Evolutionary conservation across 768 basidiomycete species (phyloP), one percentile per base, ranked within the genome.

Genomic region (Hygrocybe punicea): DNA sequence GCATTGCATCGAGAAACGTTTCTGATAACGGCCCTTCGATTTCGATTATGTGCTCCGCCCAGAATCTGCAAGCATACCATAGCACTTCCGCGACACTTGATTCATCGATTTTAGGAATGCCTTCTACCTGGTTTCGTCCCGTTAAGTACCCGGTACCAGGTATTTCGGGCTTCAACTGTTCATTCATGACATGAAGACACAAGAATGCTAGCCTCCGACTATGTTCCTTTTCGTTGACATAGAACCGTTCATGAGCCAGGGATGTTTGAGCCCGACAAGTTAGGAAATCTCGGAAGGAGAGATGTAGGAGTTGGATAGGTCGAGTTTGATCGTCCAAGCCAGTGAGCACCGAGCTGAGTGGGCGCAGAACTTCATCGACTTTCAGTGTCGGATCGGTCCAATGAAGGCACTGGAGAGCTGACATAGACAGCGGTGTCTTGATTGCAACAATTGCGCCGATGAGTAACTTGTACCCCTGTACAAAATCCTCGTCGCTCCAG

Each of bases 351-450:
- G 53, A 55, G 39, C 53, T 36, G 9, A 55, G 53, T 25, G 53
- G 39, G 9, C 40, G 44, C 5, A 55, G 34, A 47, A 45, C 29
- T 33, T 24, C 44, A 11, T 33, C 24, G 6, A 47, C 19, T 17
- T 11, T 23, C 10, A 37, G 16, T 3, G 10, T 16, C 9, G 21
- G 19, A 39, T 37, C 11, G 36, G 3, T 4, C 4, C 51, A 17
- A 25, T 34, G 53, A 14, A 55, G 42, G 17, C 16, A 14, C 24
- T 55, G 23, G 21, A 55, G 39, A 25, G 44, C 53, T 10, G 53
- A 23, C 11, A 46, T 21, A 5, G 46, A 37, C 14, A 59, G 46
- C n/a, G 57, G 57, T 14, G 45, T 58, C 34, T 58, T 58, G 42
- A 49, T 37, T 7, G 53, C 42, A 23, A 54, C 8, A 19, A 58